Evolutionary conservation across 2,329 filamentous ascomycete species (phyloP).

Genomic region (Penicillium sp.): DNA sequence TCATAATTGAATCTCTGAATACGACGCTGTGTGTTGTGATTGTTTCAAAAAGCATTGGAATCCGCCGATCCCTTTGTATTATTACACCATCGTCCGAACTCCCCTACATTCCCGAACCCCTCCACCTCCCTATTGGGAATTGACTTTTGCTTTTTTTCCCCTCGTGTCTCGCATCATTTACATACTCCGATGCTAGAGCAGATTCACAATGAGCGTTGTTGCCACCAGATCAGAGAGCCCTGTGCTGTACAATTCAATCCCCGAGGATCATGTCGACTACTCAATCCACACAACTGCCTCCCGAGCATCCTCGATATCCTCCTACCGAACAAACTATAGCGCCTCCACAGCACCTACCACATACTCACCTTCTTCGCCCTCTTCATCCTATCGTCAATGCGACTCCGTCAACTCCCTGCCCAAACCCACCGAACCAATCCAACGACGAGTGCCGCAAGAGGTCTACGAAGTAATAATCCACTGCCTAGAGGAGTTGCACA

Average conservation of each 20-base stretch:
- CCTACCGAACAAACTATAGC: conserved; percentile 39
- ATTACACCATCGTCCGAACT: conserved; percentile 13
- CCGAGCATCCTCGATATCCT: conserved; percentile 38
- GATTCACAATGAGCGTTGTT: conserved; percentile 41
- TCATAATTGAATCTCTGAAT: not conserved
- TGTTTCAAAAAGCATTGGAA: conserved; percentile 7
- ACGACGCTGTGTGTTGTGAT: conserved; percentile 1
- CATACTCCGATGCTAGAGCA: conserved; percentile 22
- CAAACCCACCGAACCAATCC: conserved; percentile 34
- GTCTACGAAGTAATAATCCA: conserved; percentile 57
- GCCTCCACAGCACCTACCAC: conserved; percentile 39
- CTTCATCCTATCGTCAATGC: conserved; percentile 36
- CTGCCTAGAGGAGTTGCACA: conserved; percentile 51
- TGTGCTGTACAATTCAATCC: conserved; percentile 28
- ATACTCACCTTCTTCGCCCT: conserved; percentile 40
- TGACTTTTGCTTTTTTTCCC: conserved; percentile 14
- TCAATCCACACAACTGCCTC: conserved; percentile 33
- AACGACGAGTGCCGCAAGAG: conserved; percentile 52
- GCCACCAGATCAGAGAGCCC: conserved; percentile 39
- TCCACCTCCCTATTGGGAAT: conserved; percentile 10
- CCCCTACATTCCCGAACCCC: conserved; percentile 25
- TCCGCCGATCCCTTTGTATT: conserved; percentile 14
- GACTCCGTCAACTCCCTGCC: conserved; percentile 40
- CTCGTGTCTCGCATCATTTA: conserved; percentile 10
- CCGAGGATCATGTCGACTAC: conserved; percentile 26